Base-by-base conservation (phyloP, 139 green algal genomes). In the Zygnema circumcarinatum region DNA sequence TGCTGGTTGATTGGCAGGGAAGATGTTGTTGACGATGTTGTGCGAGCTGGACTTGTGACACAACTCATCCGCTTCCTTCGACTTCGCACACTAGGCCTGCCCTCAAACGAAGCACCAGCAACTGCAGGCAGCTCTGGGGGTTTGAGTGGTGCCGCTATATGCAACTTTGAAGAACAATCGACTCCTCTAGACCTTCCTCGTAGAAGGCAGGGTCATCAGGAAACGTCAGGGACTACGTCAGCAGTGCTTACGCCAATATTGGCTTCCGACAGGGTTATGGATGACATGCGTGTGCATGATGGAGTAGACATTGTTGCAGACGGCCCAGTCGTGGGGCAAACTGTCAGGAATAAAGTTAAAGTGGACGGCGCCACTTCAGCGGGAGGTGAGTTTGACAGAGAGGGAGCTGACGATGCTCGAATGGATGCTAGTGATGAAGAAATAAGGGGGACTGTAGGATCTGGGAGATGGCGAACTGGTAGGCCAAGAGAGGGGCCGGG, bases 1-100 rank as follows among this genome's bases (percentile, higher is more conserved):
- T n/a, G 47, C 7, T 16, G 35, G n/a, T 20, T 35, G 36, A 35
- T 0, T 62, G n/a, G 73, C 78, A 89, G 82, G 36, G 86, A 90
- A 74, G 82, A 90, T 31, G 86, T 90, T 33, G 86, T 87, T 62
- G 80, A 90, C 25, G 83, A 90, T 31, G 42, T 90, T 31, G 86
- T 90, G 79, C 86, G 86, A 52, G 74, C 81, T 22, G 80, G 86
- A 72, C 76, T 90, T 25, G 86, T 90, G 25, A 31, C 0, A 0
- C 79, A 56, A 36, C 41, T 90, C 35, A 86, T 86, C 35, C 79
- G 81, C 25, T 84, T 80, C 1, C 86, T 90, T n/a, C 83, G 83
- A 41, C 25, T 88, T 54, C 83, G 76, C 29, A 38, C 79, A 31
- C 74, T 88, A 29, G 76, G 83, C 1, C 79, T 38, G 42, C 42